Conservation (phyloP, 202 grass and related monocot genomes). For the Panicum virgatum region DNA sequence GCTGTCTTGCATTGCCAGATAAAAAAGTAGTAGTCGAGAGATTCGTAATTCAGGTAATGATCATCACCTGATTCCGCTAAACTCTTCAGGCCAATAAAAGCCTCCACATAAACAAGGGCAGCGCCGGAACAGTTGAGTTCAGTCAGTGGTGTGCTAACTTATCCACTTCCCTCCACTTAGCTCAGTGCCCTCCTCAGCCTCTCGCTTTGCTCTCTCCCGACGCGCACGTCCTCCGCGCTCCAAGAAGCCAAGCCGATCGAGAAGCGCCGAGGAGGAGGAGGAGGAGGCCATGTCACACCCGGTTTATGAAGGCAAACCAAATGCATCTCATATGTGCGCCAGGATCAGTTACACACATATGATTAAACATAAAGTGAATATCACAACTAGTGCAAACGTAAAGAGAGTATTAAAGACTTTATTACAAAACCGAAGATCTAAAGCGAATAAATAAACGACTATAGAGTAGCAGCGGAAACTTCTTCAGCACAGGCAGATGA, state of each 20-base stretch:
- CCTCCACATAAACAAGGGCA: not conserved
- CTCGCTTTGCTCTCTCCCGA: slow-evolving; percentile 33
- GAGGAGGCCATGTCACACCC: slow-evolving; percentile 70
- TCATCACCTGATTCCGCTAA: not conserved
- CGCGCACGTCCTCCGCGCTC: not conserved
- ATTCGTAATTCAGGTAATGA: slow-evolving; percentile 22
- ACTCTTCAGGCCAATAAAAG: not conserved
- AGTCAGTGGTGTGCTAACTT: slow-evolving; percentile 5
- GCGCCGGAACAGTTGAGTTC: not conserved
- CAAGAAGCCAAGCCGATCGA: not conserved
- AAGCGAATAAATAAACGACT: too few species aligned
- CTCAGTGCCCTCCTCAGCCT: slow-evolving; percentile 37
- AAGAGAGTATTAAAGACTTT: too few species aligned
- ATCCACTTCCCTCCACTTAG: slow-evolving; percentile 27
- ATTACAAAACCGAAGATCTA: too few species aligned
- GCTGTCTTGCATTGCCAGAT: not conserved
- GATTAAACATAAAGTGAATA: too few species aligned
- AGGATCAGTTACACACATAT: too few species aligned
- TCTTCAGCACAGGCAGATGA: too few species aligned
- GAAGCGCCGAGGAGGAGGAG: not conserved
- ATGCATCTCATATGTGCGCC: too few species aligned
- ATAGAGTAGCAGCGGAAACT: too few species aligned
- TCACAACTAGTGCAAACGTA: too few species aligned
- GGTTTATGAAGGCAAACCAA: too few species aligned
- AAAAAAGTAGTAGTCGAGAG: not conserved